A percentile compares a stretch with the other conserved stretches of the same genome.
These are phyloP conservation scores for Melocanna baccifera DNA, from an alignment of 176 grass and related monocot species.

Conservation along the genomic window DNA sequence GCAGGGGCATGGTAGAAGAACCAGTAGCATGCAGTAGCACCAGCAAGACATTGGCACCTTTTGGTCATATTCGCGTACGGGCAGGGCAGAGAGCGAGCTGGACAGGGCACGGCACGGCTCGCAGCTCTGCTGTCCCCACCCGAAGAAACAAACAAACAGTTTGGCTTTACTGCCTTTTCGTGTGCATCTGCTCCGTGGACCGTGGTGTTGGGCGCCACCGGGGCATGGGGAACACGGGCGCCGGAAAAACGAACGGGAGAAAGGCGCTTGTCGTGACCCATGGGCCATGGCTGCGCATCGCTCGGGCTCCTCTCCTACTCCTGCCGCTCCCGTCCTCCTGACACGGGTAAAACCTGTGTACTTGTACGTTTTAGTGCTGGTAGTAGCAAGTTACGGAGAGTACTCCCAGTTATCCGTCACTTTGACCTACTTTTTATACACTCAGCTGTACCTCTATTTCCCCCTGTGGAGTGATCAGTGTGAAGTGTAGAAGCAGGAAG, in stretches of 20 bases:
- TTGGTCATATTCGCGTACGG: conserved; percentile 1
- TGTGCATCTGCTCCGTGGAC: not conserved
- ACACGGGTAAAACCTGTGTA: not conserved
- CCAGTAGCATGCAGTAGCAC: not conserved
- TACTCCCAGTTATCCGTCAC: too few species aligned
- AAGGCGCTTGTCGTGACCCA: conserved; percentile 28
- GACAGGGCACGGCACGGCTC: not conserved
- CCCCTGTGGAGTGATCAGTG: too few species aligned
- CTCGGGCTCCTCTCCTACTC: conserved; percentile 5
- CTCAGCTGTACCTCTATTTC: too few species aligned
- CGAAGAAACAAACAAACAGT: conserved; percentile 32
- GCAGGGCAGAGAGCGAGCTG: not conserved
- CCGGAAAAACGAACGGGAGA: not conserved
- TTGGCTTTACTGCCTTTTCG: not conserved
- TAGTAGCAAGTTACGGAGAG: too few species aligned
- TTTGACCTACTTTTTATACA: too few species aligned
- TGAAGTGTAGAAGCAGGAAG: too few species aligned
- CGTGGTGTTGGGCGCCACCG: not conserved
- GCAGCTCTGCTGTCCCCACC: conserved; percentile 16
- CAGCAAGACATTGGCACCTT: not conserved
- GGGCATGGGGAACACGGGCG: conserved; percentile 11
- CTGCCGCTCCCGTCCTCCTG: not conserved
- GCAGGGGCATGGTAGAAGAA: not conserved
- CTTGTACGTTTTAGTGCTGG: too few species aligned
- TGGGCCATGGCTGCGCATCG: conserved; percentile 15